Evolutionary conservation across 495 filamentous ascomycete genomes (phyloP).

Genomic region (Entonaema liquescens): DNA sequence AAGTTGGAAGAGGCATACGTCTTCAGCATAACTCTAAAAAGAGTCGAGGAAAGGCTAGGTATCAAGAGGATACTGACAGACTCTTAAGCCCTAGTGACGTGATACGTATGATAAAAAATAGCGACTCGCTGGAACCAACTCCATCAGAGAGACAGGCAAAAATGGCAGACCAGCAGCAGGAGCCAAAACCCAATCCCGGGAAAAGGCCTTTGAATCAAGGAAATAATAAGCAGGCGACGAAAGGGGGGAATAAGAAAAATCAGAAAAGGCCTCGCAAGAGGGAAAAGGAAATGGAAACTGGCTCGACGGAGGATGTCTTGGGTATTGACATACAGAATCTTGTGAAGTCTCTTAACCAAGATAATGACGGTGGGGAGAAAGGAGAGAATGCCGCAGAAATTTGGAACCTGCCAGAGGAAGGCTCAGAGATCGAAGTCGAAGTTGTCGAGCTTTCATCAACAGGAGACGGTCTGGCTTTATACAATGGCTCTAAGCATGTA

Average conservation of each 20-base stretch:
- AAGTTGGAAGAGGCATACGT: background rate
- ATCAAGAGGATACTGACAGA: background rate
- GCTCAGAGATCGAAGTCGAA: constrained; percentile 79
- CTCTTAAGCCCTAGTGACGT: background rate
- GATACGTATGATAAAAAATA: background rate
- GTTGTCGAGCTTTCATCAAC: constrained; percentile 84
- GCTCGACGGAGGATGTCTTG: constrained; percentile 78
- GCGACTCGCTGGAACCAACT: background rate
- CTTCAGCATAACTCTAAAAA: background rate
- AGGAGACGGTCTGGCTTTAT: constrained; percentile 82
- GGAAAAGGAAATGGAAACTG: constrained; percentile 60
- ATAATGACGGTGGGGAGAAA: constrained; percentile 16
- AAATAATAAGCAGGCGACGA: constrained; percentile 35
- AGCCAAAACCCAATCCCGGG: constrained; percentile 2
- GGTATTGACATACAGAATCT: constrained; percentile 72
- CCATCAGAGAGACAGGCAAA: background rate
- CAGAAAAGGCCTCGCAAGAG: constrained; percentile 50
- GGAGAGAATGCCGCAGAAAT: constrained; percentile 9
- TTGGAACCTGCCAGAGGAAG: constrained; percentile 66
- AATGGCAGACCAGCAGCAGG: constrained; percentile 12
- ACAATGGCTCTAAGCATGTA: constrained; percentile 71
- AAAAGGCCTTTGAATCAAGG: constrained; percentile 14
- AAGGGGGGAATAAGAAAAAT: constrained; percentile 63
- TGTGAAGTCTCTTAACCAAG: constrained; percentile 59
- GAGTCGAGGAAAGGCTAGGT: background rate